These are phyloP conservation scores for Rhizopus delemar DNA, from an alignment of 371 early-diverging fungal genomes.

Conservation along the genomic window DNA sequence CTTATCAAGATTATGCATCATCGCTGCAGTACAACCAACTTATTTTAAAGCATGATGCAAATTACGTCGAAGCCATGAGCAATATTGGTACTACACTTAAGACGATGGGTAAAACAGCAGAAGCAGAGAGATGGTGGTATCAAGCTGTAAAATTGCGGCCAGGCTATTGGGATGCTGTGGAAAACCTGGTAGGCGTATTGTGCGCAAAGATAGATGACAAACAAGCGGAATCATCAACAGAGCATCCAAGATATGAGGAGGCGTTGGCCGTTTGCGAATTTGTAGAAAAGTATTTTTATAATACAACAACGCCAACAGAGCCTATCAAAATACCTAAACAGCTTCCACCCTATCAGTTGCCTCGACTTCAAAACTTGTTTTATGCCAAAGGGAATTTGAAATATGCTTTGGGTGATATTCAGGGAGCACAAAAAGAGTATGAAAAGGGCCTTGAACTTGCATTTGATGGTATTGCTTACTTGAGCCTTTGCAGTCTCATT, in stretches of 20 bases:
- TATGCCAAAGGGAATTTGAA: slow-evolving; percentile 85
- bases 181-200: slow-evolving; percentile 83
- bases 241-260: slow-evolving; percentile 69
- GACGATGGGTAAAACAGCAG: slow-evolving; percentile 70
- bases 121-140: slow-evolving; percentile 88
- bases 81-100: slow-evolving; percentile 89
- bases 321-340: slow-evolving; percentile 29
- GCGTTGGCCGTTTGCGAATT: slow-evolving; percentile 81
- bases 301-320: slow-evolving; percentile 15
- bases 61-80: slow-evolving; percentile 90
- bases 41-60: slow-evolving; percentile 78
- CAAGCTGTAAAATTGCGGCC: slow-evolving; percentile 82
- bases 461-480: slow-evolving; percentile 67
- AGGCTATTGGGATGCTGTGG: slow-evolving; percentile 92
- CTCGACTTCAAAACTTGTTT: slow-evolving; percentile 74
- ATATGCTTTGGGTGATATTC: slow-evolving; percentile 74
- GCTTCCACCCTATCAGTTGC: slow-evolving; percentile 62
- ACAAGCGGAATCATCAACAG: slow-evolving; percentile 16
- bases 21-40: slow-evolving; percentile 79
- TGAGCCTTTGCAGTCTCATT: slow-evolving; percentile 56
- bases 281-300: slow-evolving; percentile 68
- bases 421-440: slow-evolving; percentile 77
- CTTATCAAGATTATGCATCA: slow-evolving; percentile 68
- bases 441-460: slow-evolving; percentile 77
- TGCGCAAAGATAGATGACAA: slow-evolving; percentile 43